phyloP scores from a whole-genome alignment of 78 protist species.

The Monosiga brevicollis region DNA sequence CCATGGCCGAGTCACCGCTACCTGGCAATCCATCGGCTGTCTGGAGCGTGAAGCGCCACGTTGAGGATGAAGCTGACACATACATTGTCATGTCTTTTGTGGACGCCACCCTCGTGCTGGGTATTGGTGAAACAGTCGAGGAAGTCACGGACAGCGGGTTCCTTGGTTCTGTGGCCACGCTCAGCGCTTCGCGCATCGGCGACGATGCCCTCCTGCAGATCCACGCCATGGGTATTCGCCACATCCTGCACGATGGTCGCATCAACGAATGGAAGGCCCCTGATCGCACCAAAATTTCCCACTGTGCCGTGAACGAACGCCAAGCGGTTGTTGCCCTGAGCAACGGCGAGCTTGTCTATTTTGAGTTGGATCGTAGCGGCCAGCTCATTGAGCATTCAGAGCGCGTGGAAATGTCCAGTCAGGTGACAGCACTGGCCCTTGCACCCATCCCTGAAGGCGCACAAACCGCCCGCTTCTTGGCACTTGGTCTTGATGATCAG shows the following conservation, averaged over 20 bases:
- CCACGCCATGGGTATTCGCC: constrained; percentile 60
- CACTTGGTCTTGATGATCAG: constrained; percentile 37
- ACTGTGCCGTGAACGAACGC: constrained; percentile 49
- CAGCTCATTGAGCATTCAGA: constrained; percentile 60
- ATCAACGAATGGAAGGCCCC: constrained; percentile 85
- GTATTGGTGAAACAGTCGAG: constrained; percentile 76
- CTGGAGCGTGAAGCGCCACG: constrained; percentile 48
- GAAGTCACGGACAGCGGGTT: constrained; percentile 80
- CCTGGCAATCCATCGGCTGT: constrained; percentile 67
- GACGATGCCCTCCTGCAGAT: constrained; percentile 79
- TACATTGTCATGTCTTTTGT: constrained; percentile 78
- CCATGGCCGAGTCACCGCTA: constrained; percentile 62
- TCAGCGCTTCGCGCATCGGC: constrained; percentile 53
- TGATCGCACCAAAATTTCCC: constrained; percentile 24
- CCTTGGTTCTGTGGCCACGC: constrained; percentile 48
- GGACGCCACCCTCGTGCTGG: constrained; percentile 77
- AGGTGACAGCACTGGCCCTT: constrained; percentile 65
- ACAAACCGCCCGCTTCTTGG: constrained; percentile 56
- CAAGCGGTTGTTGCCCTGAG: constrained; percentile 62
- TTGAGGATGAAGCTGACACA: constrained; percentile 38
- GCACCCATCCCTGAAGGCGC: constrained; percentile 69
- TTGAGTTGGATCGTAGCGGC: constrained; percentile 79
- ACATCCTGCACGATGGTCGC: constrained; percentile 61
- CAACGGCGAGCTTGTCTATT: constrained; percentile 84
- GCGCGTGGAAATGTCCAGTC: constrained; percentile 40